Conservation (phyloP, 2,329 filamentous ascomycete species). For the Phoma sp. region DNA sequence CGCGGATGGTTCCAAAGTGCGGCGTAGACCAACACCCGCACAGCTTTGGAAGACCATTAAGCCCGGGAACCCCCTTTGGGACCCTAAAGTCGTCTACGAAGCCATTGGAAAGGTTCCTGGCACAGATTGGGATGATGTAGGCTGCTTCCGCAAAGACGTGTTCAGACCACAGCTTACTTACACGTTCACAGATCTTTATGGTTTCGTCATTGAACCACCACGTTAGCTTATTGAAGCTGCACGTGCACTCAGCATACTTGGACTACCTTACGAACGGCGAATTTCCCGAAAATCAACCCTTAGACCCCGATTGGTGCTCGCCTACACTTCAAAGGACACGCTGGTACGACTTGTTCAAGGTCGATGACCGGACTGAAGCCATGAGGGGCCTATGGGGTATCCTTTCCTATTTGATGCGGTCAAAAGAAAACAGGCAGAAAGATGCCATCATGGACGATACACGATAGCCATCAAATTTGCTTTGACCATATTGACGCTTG, state of each 20-base stretch:
- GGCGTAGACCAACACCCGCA: conserved; percentile 52
- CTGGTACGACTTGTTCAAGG: conserved; percentile 65
- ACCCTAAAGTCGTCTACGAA: conserved; percentile 61
- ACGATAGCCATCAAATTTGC: neutral
- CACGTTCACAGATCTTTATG: conserved; percentile 60
- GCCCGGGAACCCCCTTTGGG: conserved; percentile 60
- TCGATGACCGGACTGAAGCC: conserved; percentile 61
- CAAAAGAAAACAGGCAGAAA: conserved; percentile 13
- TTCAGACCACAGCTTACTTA: neutral
- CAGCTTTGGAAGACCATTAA: conserved; percentile 61
- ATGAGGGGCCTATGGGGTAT: conserved; percentile 64
- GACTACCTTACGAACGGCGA: conserved; percentile 58
- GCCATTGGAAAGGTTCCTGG: conserved; percentile 60
- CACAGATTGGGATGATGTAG: conserved; percentile 61
- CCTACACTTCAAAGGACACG: conserved; percentile 61
- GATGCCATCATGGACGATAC: conserved; percentile 4
- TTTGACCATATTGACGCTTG: neutral
- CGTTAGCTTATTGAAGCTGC: conserved; percentile 63
- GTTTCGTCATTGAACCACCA: conserved; percentile 68
- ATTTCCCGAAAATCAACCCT: conserved; percentile 29
- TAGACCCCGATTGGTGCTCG: conserved; percentile 54
- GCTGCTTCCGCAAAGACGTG: conserved; percentile 22
- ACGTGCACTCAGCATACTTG: conserved; percentile 62
- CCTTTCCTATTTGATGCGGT: conserved; percentile 58
- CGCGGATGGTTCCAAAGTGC: conserved; percentile 36